Conservation (phyloP, 768 basidiomycete genomes). For the Phylloporus rhodoxanthus region DNA sequence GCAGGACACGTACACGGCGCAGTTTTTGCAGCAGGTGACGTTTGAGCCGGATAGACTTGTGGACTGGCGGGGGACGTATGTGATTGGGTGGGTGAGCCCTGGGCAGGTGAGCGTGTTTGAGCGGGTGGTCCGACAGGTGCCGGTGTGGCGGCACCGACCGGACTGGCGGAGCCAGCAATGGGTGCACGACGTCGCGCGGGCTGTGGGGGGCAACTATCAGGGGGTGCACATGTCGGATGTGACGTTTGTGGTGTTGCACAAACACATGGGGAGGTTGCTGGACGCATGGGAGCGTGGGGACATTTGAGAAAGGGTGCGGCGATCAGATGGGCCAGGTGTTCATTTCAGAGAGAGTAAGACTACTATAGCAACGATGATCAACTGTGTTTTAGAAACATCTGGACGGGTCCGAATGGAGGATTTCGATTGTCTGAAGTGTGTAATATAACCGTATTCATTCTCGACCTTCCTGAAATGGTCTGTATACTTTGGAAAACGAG, state of each 20-base stretch:
- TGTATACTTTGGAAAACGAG: conserved; percentile 3
- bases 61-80: conserved; percentile 23
- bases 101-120: conserved; percentile 15
- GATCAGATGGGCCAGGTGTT: not conserved
- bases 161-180: conserved; percentile 27
- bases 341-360: not conserved
- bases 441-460: not conserved
- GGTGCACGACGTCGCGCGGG: conserved; percentile 19
- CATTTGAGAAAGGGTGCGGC: conserved; percentile 10
- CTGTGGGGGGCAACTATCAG: not conserved
- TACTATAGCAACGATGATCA: conserved; percentile 19
- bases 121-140: conserved; percentile 7
- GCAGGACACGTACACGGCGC: conserved; percentile 22
- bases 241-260: conserved; percentile 15
- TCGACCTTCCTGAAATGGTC: conserved; percentile 2
- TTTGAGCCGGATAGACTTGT: conserved; percentile 9
- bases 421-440: not conserved
- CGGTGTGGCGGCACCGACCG: conserved; percentile 12
- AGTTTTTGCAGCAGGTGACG: conserved; percentile 3
- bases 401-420: not conserved
- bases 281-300: conserved; percentile 29
- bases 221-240: conserved; percentile 12
- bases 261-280: conserved; percentile 22
- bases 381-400: conserved; percentile 9
- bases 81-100: conserved; percentile 19